A percentile compares a stretch with the other conserved stretches of the same genome.
Conservation (phyloP, 2,329 filamentous ascomycete genomes). For the Fusarium equiseti region DNA sequence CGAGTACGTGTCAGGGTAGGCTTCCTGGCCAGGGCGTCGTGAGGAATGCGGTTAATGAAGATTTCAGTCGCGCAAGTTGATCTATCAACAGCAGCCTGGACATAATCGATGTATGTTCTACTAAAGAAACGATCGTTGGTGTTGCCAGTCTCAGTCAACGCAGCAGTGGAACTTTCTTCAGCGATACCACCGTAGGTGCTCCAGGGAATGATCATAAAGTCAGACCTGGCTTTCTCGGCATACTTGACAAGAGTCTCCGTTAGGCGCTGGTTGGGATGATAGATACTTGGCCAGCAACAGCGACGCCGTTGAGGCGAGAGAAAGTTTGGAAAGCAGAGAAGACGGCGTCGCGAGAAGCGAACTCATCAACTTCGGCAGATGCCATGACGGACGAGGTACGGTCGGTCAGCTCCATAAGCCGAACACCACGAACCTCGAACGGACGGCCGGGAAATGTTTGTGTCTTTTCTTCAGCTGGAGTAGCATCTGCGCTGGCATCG, state of each 20-base stretch:
- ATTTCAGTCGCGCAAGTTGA: constrained; percentile 81
- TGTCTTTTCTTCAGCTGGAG: constrained; percentile 6
- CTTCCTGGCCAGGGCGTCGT: constrained; percentile 55
- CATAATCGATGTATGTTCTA: constrained; percentile 76
- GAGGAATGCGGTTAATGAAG: constrained; percentile 56
- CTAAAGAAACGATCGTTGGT: constrained; percentile 45
- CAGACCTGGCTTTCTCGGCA: constrained; percentile 76
- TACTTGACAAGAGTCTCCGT: constrained; percentile 80
- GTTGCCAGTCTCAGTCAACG: constrained; percentile 34
- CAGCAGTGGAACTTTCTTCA: constrained; percentile 60
- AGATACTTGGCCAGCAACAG: constrained; percentile 83
- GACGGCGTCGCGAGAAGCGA: constrained; percentile 80
- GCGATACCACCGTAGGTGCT: constrained; percentile 82
- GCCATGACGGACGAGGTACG: constrained; percentile 97
- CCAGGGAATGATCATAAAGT: constrained; percentile 89
- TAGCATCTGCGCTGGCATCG: neutral
- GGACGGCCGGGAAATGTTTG: constrained; percentile 16
- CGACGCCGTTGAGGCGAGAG: constrained; percentile 84
- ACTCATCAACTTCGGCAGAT: constrained; percentile 83
- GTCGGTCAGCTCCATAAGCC: constrained; percentile 87
- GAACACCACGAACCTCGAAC: constrained; percentile 74
- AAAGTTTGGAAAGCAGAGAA: constrained; percentile 93
- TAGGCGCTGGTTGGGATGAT: constrained; percentile 83
- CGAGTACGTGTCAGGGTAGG: constrained; percentile 58
- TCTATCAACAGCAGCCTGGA: constrained; percentile 73